A percentile compares a stretch with the other conserved stretches of the same genome.
phyloP scores from a whole-genome alignment of 345 rosid genomes.

The Heritiera littoralis region DNA sequence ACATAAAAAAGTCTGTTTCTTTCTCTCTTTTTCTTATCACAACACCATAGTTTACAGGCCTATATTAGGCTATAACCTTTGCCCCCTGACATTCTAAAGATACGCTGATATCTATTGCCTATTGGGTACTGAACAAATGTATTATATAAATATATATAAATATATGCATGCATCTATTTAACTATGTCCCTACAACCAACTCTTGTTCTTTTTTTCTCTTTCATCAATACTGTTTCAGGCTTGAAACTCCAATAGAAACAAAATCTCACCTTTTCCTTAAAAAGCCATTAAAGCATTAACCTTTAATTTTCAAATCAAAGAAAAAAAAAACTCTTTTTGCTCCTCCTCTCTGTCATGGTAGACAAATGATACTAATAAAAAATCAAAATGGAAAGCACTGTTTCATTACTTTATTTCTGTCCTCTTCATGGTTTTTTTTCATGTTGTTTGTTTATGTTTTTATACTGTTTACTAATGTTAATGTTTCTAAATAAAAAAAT shows the following conservation, averaged over 20 bases:
- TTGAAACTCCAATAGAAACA: background rate
- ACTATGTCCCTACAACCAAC: conserved; percentile 15
- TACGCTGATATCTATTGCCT: conserved; percentile 36
- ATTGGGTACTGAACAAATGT: conserved; percentile 22
- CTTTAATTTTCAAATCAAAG: conserved; percentile 46
- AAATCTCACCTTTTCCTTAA: conserved; percentile 41
- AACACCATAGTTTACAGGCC: conserved; percentile 37
- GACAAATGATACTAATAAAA: conserved; percentile 23
- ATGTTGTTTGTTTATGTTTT: background rate
- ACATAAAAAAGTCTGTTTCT: conserved; percentile 13
- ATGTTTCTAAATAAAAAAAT: background rate
- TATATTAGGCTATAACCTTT: conserved; percentile 32
- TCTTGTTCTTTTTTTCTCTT: conserved; percentile 9
- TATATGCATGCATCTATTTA: background rate
- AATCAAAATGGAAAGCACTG: conserved; percentile 1
- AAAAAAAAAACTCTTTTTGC: conserved; percentile 19
- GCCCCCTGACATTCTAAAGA: conserved; percentile 51
- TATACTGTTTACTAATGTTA: background rate
- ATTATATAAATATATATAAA: background rate
- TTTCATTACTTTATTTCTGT: conserved; percentile 7
- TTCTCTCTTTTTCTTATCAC: conserved; percentile 14
- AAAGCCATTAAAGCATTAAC: conserved; percentile 37
- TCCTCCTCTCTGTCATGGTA: conserved; percentile 36
- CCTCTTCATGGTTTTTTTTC: background rate
- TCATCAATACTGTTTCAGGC: conserved; percentile 30